phyloP scores from a whole-genome alignment of 179 eudicot species.

The Spinacia oleracea region DNA sequence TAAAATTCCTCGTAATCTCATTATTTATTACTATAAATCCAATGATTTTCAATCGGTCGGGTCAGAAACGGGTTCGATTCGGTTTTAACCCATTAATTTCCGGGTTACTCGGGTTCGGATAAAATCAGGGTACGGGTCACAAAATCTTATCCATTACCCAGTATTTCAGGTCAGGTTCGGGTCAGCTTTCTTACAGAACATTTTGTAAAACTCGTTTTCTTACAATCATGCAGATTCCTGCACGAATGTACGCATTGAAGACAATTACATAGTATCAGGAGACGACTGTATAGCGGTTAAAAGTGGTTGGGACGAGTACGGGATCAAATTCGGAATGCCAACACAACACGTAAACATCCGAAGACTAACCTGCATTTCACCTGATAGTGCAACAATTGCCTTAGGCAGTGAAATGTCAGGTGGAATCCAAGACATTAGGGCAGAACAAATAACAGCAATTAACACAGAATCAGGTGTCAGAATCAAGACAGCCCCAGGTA shows the following conservation, averaged over 20 bases:
- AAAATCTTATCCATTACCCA: too few species aligned
- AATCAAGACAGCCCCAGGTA: constrained; percentile 67
- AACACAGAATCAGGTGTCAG: constrained; percentile 73
- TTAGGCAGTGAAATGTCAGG: constrained; percentile 90
- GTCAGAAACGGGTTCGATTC: too few species aligned
- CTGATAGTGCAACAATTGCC: constrained; percentile 79
- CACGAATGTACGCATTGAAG: constrained; percentile 67
- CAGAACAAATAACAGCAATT: constrained; percentile 65
- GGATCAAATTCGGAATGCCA: constrained; percentile 70
- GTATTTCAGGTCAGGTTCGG: too few species aligned
- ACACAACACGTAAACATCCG: constrained; percentile 58
- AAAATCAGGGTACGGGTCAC: too few species aligned
- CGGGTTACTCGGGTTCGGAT: too few species aligned
- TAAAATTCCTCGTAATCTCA: too few species aligned
- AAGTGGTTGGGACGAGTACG: constrained; percentile 88
- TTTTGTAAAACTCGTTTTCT: neutral
- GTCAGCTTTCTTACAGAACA: too few species aligned
- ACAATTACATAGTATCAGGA: constrained; percentile 73
- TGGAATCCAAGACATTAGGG: constrained; percentile 68
- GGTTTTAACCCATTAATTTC: too few species aligned
- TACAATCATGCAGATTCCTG: constrained; percentile 59
- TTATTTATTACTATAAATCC: too few species aligned
- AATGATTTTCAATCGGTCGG: too few species aligned
- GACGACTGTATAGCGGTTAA: constrained; percentile 87
- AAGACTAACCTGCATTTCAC: constrained; percentile 75